phyloP scores from a whole-genome alignment of 176 grass and related monocot genomes.

The Cenchrus americanus region DNA sequence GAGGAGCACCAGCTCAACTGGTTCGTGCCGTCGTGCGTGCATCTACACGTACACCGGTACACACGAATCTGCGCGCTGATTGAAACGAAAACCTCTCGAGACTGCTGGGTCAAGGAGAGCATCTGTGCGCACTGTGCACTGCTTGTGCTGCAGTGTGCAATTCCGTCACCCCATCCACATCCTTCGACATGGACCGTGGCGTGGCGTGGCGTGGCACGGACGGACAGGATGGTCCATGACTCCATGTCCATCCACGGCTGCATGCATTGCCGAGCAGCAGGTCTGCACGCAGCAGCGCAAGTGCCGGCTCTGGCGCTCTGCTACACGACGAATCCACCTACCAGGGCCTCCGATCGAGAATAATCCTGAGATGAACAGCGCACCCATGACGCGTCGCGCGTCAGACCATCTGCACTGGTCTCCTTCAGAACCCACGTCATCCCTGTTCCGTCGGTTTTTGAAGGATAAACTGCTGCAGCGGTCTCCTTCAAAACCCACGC shows the following conservation, averaged over 20 bases:
- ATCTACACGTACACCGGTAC: conserved; percentile 1
- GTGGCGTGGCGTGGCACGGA: background rate
- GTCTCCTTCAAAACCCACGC: too few species aligned
- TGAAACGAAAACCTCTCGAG: too few species aligned
- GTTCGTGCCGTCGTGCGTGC: background rate
- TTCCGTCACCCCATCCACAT: conserved; percentile 7
- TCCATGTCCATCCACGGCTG: background rate
- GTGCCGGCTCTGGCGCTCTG: conserved; percentile 7
- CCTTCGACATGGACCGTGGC: background rate
- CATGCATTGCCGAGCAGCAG: background rate
- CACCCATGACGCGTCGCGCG: background rate
- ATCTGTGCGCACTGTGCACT: background rate
- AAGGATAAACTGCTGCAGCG: too few species aligned
- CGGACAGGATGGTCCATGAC: conserved; percentile 11
- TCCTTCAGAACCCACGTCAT: too few species aligned
- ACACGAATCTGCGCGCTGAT: too few species aligned
- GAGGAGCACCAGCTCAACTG: background rate
- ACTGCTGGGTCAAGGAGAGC: background rate
- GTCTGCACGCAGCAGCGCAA: too few species aligned
- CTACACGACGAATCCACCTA: background rate
- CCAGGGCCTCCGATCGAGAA: background rate
- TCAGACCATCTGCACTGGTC: too few species aligned
- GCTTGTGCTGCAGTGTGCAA: background rate
- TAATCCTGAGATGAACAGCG: conserved; percentile 6
- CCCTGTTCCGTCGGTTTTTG: too few species aligned